Conservation (phyloP, 345 rosid genomes). For the Barbarea vulgaris region DNA sequence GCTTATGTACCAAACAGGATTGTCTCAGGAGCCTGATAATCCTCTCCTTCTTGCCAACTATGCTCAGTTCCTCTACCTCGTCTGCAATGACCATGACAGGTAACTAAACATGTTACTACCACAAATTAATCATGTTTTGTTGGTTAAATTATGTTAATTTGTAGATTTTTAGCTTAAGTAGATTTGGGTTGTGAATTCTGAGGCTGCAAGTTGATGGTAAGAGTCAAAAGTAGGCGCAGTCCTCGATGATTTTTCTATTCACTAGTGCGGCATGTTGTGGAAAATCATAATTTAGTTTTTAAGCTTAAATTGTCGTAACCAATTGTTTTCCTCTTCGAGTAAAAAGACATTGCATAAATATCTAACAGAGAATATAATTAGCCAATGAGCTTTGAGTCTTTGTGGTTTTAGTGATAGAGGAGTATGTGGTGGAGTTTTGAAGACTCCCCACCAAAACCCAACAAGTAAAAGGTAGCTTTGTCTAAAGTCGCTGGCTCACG, state of each 20-base stretch:
- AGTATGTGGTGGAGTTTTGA: constrained; percentile 30
- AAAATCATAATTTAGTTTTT: neutral
- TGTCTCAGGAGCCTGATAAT: constrained; percentile 67
- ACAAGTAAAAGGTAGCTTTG: neutral
- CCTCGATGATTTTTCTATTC: constrained; percentile 28
- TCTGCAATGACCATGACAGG: constrained; percentile 82
- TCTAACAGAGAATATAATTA: neutral
- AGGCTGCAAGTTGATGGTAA: constrained; percentile 29
- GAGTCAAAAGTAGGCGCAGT: constrained; percentile 37
- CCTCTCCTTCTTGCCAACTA: constrained; percentile 79
- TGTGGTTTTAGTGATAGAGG: constrained; percentile 21
- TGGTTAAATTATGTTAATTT: neutral
- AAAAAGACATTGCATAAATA: constrained; percentile 18
- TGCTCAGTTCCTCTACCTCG: constrained; percentile 86
- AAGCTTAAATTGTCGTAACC: constrained; percentile 4
- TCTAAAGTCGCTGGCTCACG: neutral
- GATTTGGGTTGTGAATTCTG: constrained; percentile 14
- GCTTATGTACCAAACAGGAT: constrained; percentile 54
- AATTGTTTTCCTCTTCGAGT: constrained; percentile 18
- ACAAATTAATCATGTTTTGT: constrained; percentile 1
- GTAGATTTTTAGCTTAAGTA: neutral
- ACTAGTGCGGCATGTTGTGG: constrained; percentile 25
- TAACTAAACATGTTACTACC: constrained; percentile 30
- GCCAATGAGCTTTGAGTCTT: constrained; percentile 36
- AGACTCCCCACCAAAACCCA: constrained; percentile 30